Base-by-base conservation (phyloP, 108 stramenopile species). In the Bacterosira constricta region DNA sequence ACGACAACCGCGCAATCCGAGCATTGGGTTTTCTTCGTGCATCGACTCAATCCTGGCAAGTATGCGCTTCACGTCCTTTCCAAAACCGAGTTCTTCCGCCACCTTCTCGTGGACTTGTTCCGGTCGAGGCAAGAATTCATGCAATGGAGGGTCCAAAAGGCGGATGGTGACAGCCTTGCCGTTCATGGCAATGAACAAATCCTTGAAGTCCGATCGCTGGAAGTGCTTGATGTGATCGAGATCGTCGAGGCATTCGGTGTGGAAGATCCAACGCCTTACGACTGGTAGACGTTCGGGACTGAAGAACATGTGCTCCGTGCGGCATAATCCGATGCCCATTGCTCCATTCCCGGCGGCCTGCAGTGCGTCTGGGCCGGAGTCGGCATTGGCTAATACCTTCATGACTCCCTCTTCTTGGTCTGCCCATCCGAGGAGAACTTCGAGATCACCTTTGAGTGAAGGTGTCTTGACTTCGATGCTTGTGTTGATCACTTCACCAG, bases 261-360 rank as follows among this genome's bases (percentile, higher is more conserved):
- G 84, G 37, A 96, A 81, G 53, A 96, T 96, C 91, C 90, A 90
- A 26, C 82, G 83, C 25, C 90, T 79, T 8, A 96, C 87, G 47
- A 86, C 69, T 25, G 86, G 82, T 37, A 96, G 77, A 30, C 91
- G 77, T 32, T 85, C 90, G 10, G 88, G 89, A 32, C 45, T 55
- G 66, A 95, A 95, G 65, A 87, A 95, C 92, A 92, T 90, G 80
- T 96, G 95, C 75, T 96, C 95, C 0, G 95, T 92, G 25, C 95
- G 91, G 52, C 76, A 80, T 3, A 96, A 63, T 6, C 95, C 95
- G 35, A 93, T 91, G 11, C 95, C 95, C 66, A 85, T 58, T 6
- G 95, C 95, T 35, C 91, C 95, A 56, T 88, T 65, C 23, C 66
- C 55, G 35, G 77, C 75, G 30, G 92, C 95, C 44, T 85, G 82